phyloP scores from a whole-genome alignment of 192 early-diverging fungal species.

The Coemansia guatemalensis region DNA sequence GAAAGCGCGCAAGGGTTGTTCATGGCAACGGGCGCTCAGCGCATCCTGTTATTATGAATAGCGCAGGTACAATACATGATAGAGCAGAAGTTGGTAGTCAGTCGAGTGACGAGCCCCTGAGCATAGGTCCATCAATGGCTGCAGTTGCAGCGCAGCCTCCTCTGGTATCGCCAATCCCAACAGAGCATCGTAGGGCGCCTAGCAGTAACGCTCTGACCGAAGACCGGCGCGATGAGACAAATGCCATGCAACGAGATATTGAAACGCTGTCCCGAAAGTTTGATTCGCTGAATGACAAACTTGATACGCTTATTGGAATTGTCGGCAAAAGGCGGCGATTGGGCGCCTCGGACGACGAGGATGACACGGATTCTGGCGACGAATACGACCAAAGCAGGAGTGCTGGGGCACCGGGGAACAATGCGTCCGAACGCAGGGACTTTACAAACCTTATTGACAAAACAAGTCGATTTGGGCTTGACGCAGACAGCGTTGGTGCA shows the following conservation, averaged over 20 bases:
- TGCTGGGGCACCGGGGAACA: not conserved
- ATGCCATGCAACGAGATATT: constrained; percentile 25
- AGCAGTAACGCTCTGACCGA: not conserved
- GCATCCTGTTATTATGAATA: not conserved
- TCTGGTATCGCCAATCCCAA: not conserved
- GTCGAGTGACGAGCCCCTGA: not conserved
- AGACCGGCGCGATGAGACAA: constrained; percentile 22
- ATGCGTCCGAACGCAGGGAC: constrained; percentile 1
- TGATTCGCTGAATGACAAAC: constrained; percentile 31
- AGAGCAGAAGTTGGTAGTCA: not conserved
- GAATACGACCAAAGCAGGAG: constrained; percentile 4
- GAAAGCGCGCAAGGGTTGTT: constrained; percentile 22
- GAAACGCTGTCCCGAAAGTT: constrained; percentile 29
- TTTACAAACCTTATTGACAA: constrained; percentile 28
- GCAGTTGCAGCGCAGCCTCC: not conserved
- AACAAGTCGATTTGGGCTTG: constrained; percentile 36
- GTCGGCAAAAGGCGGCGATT: constrained; percentile 18
- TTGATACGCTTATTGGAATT: constrained; percentile 24
- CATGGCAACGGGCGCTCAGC: not conserved
- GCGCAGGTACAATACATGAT: not conserved
- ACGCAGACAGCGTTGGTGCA: constrained; percentile 27
- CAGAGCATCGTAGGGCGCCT: not conserved
- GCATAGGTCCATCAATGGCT: not conserved
- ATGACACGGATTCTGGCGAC: constrained; percentile 5
- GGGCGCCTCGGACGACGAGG: constrained; percentile 4